phyloP scores from a whole-genome alignment of 1,284 basidiomycete genomes.

The Caloboletus firmus region DNA sequence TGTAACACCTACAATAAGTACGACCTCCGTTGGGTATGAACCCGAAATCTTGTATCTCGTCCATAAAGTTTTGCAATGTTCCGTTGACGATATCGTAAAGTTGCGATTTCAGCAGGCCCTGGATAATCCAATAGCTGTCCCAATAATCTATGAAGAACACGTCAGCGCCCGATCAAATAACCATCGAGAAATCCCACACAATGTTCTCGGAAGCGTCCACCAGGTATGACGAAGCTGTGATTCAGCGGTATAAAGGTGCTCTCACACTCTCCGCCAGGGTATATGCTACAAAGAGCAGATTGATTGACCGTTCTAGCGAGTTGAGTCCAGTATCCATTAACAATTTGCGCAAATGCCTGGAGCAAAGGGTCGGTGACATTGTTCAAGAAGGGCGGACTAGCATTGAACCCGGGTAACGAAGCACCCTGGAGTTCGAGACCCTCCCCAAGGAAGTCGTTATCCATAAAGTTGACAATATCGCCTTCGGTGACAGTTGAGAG shows the following conservation, averaged over 20 bases:
- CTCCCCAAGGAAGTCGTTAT: constrained; percentile 80
- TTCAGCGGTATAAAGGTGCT: constrained; percentile 87
- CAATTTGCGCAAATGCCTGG: constrained; percentile 71
- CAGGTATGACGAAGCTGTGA: constrained; percentile 87
- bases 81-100: constrained; percentile 73
- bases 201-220: constrained; percentile 70
- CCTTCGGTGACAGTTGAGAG: constrained; percentile 52
- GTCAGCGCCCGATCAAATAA: constrained; percentile 14
- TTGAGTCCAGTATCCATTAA: constrained; percentile 81
- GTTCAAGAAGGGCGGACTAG: constrained; percentile 65
- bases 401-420: constrained; percentile 61
- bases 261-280: constrained; percentile 58
- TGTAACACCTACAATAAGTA: constrained; percentile 61
- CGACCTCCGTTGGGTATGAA: constrained; percentile 94
- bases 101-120: constrained; percentile 79
- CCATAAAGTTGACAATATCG: constrained; percentile 67
- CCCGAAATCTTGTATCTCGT: constrained; percentile 76
- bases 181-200: constrained; percentile 43
- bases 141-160: constrained; percentile 57
- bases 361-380: constrained; percentile 74
- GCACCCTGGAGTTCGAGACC: constrained; percentile 78
- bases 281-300: constrained; percentile 60
- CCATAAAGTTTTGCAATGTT: constrained; percentile 91
- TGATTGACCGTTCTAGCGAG: constrained; percentile 77
- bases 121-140: constrained; percentile 87